Evolutionary conservation across 208 protist species (phyloP), one percentile per base, ranked within the genome.

Genomic region (Trypanosoma avium): DNA sequence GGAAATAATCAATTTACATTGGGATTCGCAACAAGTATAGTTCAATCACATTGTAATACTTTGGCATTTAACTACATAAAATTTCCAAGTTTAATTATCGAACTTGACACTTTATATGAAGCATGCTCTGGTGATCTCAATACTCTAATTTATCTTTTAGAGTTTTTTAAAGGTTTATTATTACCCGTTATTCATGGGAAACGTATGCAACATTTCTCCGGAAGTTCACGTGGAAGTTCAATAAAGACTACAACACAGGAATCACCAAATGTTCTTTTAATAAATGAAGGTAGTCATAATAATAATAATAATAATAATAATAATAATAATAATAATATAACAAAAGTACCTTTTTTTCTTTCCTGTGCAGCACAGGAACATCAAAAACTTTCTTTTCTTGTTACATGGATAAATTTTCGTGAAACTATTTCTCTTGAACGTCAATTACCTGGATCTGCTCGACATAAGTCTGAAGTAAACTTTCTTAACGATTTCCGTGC

Each of bases 331-430:
- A 12, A 24, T 58, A 59, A 22, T 47, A 50, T 29, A 3, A 17
- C 61, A 27, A 56, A 57, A 35, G 53, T 32, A 13, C 77, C 73
- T 15, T 86, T 89, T 70, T 81, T 82, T 70, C 62, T 88, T 26
- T 61, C 69, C 45, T 84, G 73, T 66, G 55, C 73, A 0, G 70
- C 81, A 50, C 86, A 93, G 70, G 80, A 93, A n/a, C 71, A 77
- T 27, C 80, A 88, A 50, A 68, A 53, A 36, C 64, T 90, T 24
- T 75, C 81, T 47, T 88, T 90, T 67, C 38, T 69, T 30, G 81
- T 75, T 24, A 49, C 62, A 38, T 93, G 86, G 86, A 66, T 82
- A 12, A 77, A 63, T 58, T 70, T 45, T 43, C 77, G 86, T 8
- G 78, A 84, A 63, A 64, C 67, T 30, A 65, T 26, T 21, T 42